These are phyloP conservation scores for Dictyostelium capitatum DNA, from an alignment of 78 protist species.

Conservation along the genomic window DNA sequence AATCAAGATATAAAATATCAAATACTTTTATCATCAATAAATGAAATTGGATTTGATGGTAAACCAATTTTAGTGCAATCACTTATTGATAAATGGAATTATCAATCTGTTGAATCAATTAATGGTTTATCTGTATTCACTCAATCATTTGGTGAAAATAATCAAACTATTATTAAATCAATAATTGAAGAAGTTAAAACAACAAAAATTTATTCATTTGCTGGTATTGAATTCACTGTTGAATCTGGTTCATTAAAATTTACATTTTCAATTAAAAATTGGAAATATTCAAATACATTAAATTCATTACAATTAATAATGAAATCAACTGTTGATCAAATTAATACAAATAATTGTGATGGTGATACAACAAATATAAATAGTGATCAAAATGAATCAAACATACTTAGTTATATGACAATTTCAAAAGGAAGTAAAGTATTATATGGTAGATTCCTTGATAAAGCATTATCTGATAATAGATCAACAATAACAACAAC, in stretches of 20 bases:
- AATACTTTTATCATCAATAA: neutral
- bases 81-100: neutral
- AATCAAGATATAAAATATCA: neutral
- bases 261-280: neutral
- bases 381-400: neutral
- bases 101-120: neutral
- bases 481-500: neutral
- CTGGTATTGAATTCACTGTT: neutral
- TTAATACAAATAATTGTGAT: neutral
- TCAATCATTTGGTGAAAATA: neutral
- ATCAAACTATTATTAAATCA: neutral
- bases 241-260: neutral
- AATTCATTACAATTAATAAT: constrained; percentile 4
- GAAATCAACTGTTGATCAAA: neutral
- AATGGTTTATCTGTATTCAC: neutral
- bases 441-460: neutral
- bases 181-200: constrained; percentile 11
- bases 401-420: neutral
- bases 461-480: neutral
- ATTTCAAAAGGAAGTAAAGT: neutral
- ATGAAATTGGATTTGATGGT: neutral
- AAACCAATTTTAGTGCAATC: neutral
- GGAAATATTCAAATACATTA: constrained; percentile 4
- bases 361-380: neutral
- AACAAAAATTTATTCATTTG: neutral